These are phyloP conservation scores for Parastagonospora nodorum DNA, from an alignment of 2,329 filamentous ascomycete genomes.

Conservation along the genomic window DNA sequence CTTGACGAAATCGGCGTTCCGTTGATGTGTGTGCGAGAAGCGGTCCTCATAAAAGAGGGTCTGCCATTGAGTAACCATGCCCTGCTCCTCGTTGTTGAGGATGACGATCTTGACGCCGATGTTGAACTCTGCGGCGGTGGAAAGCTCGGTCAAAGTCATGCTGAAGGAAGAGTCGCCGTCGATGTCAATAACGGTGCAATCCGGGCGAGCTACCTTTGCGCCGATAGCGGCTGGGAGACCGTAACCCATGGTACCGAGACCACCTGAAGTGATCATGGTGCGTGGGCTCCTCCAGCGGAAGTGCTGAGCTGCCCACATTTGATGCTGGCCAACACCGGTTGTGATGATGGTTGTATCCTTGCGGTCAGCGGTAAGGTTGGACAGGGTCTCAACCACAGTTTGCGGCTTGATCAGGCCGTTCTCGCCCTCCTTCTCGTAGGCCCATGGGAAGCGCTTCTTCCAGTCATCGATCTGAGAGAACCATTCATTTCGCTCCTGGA, in stretches of 20 bases:
- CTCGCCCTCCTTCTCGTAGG: conserved; percentile 78
- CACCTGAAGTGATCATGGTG: conserved; percentile 95
- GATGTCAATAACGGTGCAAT: conserved; percentile 90
- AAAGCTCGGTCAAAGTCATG: conserved; percentile 97
- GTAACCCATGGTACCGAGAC: conserved; percentile 94
- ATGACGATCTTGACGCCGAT: conserved; percentile 95
- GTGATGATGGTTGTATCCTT: conserved; percentile 87
- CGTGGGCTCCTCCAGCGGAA: conserved; percentile 92
- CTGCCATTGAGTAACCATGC: conserved; percentile 99
- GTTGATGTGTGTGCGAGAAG: conserved; percentile 89
- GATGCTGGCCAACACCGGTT: conserved; percentile 95
- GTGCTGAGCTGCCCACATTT: conserved; percentile 98
- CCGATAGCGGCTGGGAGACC: conserved; percentile 94
- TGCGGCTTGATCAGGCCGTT: conserved; percentile 92
- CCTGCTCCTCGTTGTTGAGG: conserved; percentile 96
- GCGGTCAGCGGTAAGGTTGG: conserved; percentile 76
- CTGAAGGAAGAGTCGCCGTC: conserved; percentile 98
- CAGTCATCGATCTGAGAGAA: conserved; percentile 86
- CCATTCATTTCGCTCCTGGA: conserved; percentile 78
- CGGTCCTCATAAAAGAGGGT: conserved; percentile 96
- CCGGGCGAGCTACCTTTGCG: conserved; percentile 82
- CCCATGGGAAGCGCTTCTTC: conserved; percentile 89
- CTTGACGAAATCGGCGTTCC: conserved; percentile 96
- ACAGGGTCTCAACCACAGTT: conserved; percentile 87
- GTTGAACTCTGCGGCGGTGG: conserved; percentile 91